A percentile compares a stretch with the other conserved stretches of the same genome.
Evolutionary conservation across 345 rosid species (phyloP).

Genomic region (Citrus medica): DNA sequence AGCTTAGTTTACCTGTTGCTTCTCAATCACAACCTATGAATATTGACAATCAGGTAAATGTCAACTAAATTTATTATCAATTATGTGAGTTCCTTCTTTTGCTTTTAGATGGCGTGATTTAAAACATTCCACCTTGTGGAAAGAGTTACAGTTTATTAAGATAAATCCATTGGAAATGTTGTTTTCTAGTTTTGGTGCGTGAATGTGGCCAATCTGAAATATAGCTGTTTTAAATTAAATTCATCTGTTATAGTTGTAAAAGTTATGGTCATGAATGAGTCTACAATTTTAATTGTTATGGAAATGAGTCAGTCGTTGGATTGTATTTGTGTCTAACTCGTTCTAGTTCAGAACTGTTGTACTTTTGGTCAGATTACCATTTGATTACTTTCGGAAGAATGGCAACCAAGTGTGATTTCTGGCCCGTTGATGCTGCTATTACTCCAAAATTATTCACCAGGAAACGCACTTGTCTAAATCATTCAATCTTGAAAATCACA

Average conservation of each 20-base stretch:
- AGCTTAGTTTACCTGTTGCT: constrained; percentile 48
- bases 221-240: no score
- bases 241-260: no score
- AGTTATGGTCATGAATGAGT: no score
- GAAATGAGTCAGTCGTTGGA: neutral
- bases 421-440: neutral
- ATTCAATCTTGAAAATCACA: neutral
- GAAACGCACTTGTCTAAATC: neutral
- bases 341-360: neutral
- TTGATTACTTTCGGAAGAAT: neutral
- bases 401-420: neutral
- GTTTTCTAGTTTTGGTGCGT: no score
- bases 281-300: neutral
- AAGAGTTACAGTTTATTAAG: neutral
- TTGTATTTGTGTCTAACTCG: neutral
- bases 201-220: no score
- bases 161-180: neutral
- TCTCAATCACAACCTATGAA: constrained; percentile 44
- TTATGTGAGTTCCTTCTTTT: neutral
- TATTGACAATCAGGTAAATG: constrained; percentile 60
- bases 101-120: neutral
- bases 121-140: neutral
- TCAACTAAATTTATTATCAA: neutral
- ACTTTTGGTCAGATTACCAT: neutral
- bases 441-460: neutral